Percentiles rank a stretch among this genome's conserved stretches.
phyloP scores from a whole-genome alignment of 371 early-diverging fungal species.

The Amoeboaphelidium occidentale region DNA sequence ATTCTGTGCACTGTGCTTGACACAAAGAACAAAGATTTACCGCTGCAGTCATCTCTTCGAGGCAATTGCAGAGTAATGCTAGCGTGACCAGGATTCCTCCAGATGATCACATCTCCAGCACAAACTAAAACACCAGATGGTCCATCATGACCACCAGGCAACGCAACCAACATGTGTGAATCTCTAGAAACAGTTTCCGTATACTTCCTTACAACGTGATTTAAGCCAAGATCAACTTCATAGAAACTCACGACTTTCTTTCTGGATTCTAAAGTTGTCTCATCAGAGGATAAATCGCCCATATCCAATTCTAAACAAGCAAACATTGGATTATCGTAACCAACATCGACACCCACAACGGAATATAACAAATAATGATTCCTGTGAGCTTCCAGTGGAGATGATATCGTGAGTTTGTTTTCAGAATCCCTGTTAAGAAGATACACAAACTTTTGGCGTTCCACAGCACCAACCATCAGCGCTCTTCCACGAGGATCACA shows the following conservation, averaged over 20 bases:
- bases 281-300: too few species aligned
- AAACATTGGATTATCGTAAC: constrained; percentile 93
- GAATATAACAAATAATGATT: constrained; percentile 43
- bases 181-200: constrained; percentile 45
- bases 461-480: constrained; percentile 77
- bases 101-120: constrained; percentile 63
- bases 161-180: constrained; percentile 56
- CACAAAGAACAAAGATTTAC: constrained; percentile 39
- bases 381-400: constrained; percentile 83
- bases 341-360: constrained; percentile 78
- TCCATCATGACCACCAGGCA: constrained; percentile 68
- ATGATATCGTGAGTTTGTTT: constrained; percentile 63
- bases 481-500: constrained; percentile 90
- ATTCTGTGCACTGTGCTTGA: constrained; percentile 66
- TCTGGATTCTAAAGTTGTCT: constrained; percentile 49
- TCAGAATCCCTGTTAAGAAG: constrained; percentile 77
- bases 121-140: constrained; percentile 92
- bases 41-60: not conserved
- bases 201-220: constrained; percentile 91
- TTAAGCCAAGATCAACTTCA: constrained; percentile 90
- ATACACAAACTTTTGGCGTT: constrained; percentile 84
- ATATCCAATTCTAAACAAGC: constrained; percentile 70
- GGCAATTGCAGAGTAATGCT: not conserved
- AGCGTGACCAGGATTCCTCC: constrained; percentile 39
- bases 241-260: constrained; percentile 49